These are phyloP conservation scores for Kalaharituber pfeilii DNA, from an alignment of 2,329 filamentous ascomycete genomes.

Conservation along the genomic window DNA sequence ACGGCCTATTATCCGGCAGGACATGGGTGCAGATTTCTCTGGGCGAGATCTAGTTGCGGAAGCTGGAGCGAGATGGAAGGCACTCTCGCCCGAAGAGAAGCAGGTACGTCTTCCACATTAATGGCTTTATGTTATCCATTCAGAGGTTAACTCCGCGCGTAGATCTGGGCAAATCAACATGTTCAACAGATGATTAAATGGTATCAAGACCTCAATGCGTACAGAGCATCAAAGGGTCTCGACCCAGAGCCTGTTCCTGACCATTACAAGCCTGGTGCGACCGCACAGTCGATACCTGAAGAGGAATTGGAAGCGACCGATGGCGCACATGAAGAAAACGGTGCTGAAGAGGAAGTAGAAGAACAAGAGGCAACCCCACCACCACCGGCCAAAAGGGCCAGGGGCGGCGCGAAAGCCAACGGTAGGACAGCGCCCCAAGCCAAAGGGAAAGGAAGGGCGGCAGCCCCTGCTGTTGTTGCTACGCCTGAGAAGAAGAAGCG, in stretches of 20 bases:
- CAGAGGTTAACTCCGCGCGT: too few relatives aligned
- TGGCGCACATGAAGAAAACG: constrained; percentile 20
- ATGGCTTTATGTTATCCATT: neutral
- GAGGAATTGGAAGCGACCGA: constrained; percentile 25
- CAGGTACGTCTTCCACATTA: constrained; percentile 31
- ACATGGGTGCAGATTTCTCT: constrained; percentile 56
- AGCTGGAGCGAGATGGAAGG: constrained; percentile 69
- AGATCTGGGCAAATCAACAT: constrained; percentile 42
- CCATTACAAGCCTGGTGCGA: constrained; percentile 20
- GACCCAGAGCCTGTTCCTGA: constrained; percentile 26
- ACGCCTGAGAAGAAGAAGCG: neutral
- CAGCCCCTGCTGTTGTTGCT: neutral
- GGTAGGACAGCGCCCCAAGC: neutral
- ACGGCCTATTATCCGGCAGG: constrained; percentile 61
- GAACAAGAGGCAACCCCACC: constrained; percentile 12
- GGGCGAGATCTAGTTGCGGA: constrained; percentile 80
- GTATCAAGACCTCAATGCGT: constrained; percentile 38
- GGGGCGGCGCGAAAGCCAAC: constrained; percentile 7
- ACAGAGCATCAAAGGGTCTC: constrained; percentile 35
- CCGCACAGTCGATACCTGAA: neutral
- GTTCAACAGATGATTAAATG: constrained; percentile 39
- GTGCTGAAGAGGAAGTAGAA: constrained; percentile 16
- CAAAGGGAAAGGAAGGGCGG: neutral
- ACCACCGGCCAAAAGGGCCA: constrained; percentile 4
- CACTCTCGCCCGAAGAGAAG: constrained; percentile 59